These are phyloP conservation scores for Botrytis pseudocinerea DNA, from an alignment of 2,329 filamentous ascomycete genomes.

Conservation along the genomic window DNA sequence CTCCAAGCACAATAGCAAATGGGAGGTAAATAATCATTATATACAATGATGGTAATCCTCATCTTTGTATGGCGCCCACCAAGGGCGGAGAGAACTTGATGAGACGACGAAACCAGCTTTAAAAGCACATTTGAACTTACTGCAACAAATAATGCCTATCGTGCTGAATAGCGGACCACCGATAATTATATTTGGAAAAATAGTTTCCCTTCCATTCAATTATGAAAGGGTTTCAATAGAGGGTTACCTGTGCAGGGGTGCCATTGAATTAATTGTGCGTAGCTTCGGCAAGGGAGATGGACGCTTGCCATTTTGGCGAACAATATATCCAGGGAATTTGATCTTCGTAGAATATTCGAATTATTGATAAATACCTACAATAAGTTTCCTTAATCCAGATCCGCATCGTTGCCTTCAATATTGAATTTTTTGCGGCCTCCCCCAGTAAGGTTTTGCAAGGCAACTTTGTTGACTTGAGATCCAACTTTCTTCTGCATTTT, in stretches of 20 bases:
- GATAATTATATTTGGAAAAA: not conserved
- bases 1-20: not conserved
- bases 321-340: conserved; percentile 23
- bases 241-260: conserved; percentile 16
- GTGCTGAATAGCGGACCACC: not conserved
- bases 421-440: conserved; percentile 85
- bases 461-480: conserved; percentile 85
- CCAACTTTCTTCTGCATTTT: conserved; percentile 97
- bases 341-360: conserved; percentile 22
- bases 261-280: conserved; percentile 11
- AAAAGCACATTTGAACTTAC: conserved; percentile 1
- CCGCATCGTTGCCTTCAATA: conserved; percentile 68
- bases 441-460: conserved; percentile 82
- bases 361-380: conserved; percentile 32
- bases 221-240: conserved; percentile 16
- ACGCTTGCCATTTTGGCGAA: conserved; percentile 24
- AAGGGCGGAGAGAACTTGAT: not conserved
- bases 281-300: conserved; percentile 24
- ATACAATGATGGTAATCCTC: not conserved
- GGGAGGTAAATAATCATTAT: not conserved
- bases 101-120: not conserved
- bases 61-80: conserved; percentile 7
- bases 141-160: not conserved
- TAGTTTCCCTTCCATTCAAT: conserved; percentile 20
- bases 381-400: conserved; percentile 44